phyloP scores from a whole-genome alignment of 805 yeast species.

The Zygosaccharomyces gambellarensis region DNA sequence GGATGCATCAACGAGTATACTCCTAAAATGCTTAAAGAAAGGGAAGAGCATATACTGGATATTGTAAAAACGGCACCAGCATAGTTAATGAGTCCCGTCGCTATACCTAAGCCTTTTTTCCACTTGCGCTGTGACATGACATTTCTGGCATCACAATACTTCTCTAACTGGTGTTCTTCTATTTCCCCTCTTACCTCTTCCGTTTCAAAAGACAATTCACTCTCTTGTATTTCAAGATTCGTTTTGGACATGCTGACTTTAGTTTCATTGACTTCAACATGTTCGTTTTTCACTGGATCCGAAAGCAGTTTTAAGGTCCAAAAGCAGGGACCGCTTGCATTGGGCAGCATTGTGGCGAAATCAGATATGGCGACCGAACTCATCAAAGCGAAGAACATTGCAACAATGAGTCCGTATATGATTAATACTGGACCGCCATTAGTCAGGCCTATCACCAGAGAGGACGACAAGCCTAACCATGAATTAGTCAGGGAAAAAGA shows the following conservation, averaged over 20 bases:
- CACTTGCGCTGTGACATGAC: constrained; percentile 5
- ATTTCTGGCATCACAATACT: constrained; percentile 9
- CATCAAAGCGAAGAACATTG: constrained; percentile 43
- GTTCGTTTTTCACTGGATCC: not conserved
- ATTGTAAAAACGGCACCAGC: constrained; percentile 58
- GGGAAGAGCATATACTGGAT: constrained; percentile 53
- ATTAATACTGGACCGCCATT: constrained; percentile 57
- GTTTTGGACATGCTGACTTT: not conserved
- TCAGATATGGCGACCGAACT: constrained; percentile 52
- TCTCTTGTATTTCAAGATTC: constrained; percentile 32
- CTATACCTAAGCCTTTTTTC: constrained; percentile 26
- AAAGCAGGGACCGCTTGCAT: constrained; percentile 56
- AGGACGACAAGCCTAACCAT: constrained; percentile 57
- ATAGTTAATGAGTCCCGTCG: constrained; percentile 58
- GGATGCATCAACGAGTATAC: constrained; percentile 40
- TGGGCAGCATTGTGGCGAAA: constrained; percentile 48
- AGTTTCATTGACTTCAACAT: not conserved
- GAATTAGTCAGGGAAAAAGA: constrained; percentile 59
- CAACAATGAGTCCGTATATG: constrained; percentile 51
- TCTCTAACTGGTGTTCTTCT: constrained; percentile 11
- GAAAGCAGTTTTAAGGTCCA: constrained; percentile 52
- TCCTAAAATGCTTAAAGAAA: constrained; percentile 50
- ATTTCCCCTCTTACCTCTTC: not conserved
- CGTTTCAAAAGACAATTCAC: not conserved
- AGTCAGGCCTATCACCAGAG: constrained; percentile 49